Evolutionary conservation across 345 rosid species (phyloP).

Genomic region (Triadica sebifera): DNA sequence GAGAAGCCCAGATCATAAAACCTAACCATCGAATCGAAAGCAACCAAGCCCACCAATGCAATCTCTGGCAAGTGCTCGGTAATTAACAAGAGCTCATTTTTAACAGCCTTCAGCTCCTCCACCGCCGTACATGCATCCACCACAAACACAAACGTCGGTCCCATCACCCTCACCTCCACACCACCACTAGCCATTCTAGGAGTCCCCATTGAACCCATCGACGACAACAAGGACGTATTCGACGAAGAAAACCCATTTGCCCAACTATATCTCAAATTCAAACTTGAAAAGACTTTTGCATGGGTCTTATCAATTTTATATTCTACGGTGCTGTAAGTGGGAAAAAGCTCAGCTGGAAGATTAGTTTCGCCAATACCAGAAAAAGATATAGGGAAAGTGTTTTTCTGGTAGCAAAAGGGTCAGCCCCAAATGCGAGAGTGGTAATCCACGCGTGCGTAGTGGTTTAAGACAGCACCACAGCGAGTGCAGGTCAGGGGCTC

Average conservation of each 20-base stretch:
- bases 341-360: slow-evolving; percentile 97
- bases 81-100: slow-evolving; percentile 66
- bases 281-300: slow-evolving; percentile 8
- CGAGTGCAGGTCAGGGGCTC: slow-evolving; percentile 69
- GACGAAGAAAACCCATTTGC: slow-evolving; percentile 39
- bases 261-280: slow-evolving; percentile 19
- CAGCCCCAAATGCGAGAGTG: slow-evolving; percentile 83
- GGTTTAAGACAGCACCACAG: slow-evolving; percentile 78
- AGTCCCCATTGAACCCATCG: slow-evolving; percentile 41
- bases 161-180: slow-evolving; percentile 30
- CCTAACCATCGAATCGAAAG: slow-evolving; percentile 83
- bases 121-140: slow-evolving; percentile 67
- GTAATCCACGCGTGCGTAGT: slow-evolving; percentile 89
- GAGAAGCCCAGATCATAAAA: slow-evolving; percentile 75
- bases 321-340: slow-evolving; percentile 84
- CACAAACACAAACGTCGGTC: slow-evolving; percentile 87
- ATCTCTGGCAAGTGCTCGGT: slow-evolving; percentile 81
- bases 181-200: slow-evolving; percentile 22
- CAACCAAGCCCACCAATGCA: slow-evolving; percentile 62
- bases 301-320: slow-evolving; percentile 33
- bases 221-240: slow-evolving; percentile 42
- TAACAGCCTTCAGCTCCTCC: slow-evolving; percentile 70
- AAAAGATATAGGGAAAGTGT: slow-evolving; percentile 73
- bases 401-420: slow-evolving; percentile 67
- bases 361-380: slow-evolving; percentile 70